Conservation (phyloP, 202 grass and related monocot species). For the Elaeis oleifera region DNA sequence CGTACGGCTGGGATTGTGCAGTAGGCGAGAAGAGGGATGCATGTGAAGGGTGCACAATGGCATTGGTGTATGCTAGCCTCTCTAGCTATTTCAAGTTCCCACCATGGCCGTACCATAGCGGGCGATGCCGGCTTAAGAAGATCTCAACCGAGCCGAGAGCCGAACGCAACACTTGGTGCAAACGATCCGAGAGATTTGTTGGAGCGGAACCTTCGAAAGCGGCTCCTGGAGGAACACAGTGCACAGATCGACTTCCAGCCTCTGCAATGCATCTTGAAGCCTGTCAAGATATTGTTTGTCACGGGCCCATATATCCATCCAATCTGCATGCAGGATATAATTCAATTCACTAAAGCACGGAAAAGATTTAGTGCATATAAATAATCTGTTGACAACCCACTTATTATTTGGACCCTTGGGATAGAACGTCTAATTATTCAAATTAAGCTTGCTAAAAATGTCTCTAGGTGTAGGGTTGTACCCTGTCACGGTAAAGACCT, state of each 20-base stretch:
- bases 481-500: no score
- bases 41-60: slow-evolving; percentile 96
- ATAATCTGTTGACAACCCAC: no score
- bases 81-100: slow-evolving; percentile 86
- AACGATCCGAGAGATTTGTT: slow-evolving; percentile 62
- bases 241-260: slow-evolving; percentile 70
- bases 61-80: slow-evolving; percentile 88
- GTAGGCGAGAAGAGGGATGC: slow-evolving; percentile 71
- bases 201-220: slow-evolving; percentile 85
- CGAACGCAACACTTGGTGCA: slow-evolving; percentile 85
- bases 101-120: slow-evolving; percentile 79
- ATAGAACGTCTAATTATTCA: no score
- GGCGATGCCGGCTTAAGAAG: slow-evolving; percentile 34
- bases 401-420: no score
- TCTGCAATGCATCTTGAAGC: slow-evolving; percentile 95
- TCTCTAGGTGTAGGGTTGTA: no score
- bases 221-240: slow-evolving; percentile 47
- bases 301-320: slow-evolving; percentile 85
- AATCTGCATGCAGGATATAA: slow-evolving; percentile 28
- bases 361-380: neutral
- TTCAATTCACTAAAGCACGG: no score
- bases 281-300: slow-evolving; percentile 76
- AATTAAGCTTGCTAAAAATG: no score
- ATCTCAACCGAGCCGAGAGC: slow-evolving; percentile 66
- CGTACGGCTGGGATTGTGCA: slow-evolving; percentile 48